A percentile compares a stretch with the other conserved stretches of the same genome.
Evolutionary conservation across 1,284 basidiomycete genomes (phyloP).

Genomic region (Farysia itapuensis): DNA sequence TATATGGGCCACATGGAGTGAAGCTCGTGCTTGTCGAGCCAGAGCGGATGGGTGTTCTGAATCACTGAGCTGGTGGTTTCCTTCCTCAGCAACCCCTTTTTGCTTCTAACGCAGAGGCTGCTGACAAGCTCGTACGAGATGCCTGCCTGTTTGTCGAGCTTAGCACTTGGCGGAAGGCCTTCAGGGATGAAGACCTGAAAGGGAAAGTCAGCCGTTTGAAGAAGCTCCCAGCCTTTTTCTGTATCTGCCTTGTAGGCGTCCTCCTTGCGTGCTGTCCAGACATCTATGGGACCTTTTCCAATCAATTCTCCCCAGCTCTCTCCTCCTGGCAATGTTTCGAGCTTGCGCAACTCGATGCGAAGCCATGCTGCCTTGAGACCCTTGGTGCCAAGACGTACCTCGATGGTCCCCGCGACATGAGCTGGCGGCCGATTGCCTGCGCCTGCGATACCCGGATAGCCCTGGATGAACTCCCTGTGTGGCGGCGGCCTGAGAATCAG

Average conservation of each 20-base stretch:
- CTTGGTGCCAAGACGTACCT: slow-evolving; percentile 46
- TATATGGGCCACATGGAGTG: slow-evolving; percentile 57
- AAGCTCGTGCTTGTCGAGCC: slow-evolving; percentile 57
- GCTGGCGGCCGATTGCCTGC: slow-evolving; percentile 43
- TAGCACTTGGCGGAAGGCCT: slow-evolving; percentile 51
- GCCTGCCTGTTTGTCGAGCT: slow-evolving; percentile 51
- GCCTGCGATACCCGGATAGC: slow-evolving; percentile 54
- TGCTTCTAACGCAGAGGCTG: slow-evolving; percentile 46
- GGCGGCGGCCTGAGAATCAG: slow-evolving; percentile 48
- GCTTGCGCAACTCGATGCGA: slow-evolving; percentile 56
- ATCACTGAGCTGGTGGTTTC: slow-evolving; percentile 45
- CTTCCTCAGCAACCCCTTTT: slow-evolving; percentile 43
- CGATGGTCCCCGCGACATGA: slow-evolving; percentile 51
- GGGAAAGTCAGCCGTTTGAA: slow-evolving; percentile 43
- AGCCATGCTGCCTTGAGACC: slow-evolving; percentile 55
- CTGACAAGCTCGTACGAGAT: slow-evolving; percentile 56
- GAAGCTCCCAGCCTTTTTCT: slow-evolving; percentile 41
- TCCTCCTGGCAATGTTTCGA: slow-evolving; percentile 51
- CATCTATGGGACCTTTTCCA: slow-evolving; percentile 52
- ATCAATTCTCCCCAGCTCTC: slow-evolving; percentile 58
- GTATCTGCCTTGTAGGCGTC: slow-evolving; percentile 28
- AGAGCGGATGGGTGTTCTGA: slow-evolving; percentile 45
- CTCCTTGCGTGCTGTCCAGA: slow-evolving; percentile 43
- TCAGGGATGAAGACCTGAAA: slow-evolving; percentile 53
- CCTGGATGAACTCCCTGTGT: slow-evolving; percentile 53